Evolutionary conservation across 2,329 filamentous ascomycete species (phyloP), one percentile per base, ranked within the genome.

Genomic region (Aspergillus ibericus): DNA sequence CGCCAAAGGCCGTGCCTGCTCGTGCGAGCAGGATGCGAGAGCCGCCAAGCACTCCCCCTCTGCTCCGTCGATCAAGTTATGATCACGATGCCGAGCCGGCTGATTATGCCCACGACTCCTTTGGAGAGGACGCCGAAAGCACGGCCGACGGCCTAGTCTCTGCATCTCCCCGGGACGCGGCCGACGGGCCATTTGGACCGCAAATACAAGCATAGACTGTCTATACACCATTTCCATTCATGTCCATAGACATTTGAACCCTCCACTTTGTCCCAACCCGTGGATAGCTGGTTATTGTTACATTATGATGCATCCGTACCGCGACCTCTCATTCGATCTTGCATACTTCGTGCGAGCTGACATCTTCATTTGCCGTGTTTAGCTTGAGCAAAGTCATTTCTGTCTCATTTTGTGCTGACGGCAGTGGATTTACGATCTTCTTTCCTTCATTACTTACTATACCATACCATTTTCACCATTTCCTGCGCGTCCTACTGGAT

Each of bases 21-120:
- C 72, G 73, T 16, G 66, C 71, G 22, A 69, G 66, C 16, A 63
- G 68, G 35, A 61, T 69, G 42, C 66, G 62, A 36, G 72, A 77
- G 65, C 67, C 72, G 9, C 77, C 77, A 29, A 74, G 69, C 29
- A 86, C 82, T 8, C 83, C 84, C n/a, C 82, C 81, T 42, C 77
- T 86, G 9, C 77, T 87, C 66, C 75, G 82, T 36, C 80, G 80
- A 64, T 80, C 80, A 48, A 82, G 77, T 65, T 87, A 87, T 61
- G 85, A 88, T 65, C 80, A 80, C 61, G 85, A 87, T 65, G 85
- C 85, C 1, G 83, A 85, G 65, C 79, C 75, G 5, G 70, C 77
- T 36, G 77, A 73, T 50, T 81, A 80, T 57, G 78, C 77, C 38
- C 75, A 80, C 40, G 74, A 74, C 46, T 77, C 76, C 18, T 80